Evolutionary conservation across 192 early-diverging fungal genomes (phyloP).

Genomic region (Dissophora globulifera): DNA sequence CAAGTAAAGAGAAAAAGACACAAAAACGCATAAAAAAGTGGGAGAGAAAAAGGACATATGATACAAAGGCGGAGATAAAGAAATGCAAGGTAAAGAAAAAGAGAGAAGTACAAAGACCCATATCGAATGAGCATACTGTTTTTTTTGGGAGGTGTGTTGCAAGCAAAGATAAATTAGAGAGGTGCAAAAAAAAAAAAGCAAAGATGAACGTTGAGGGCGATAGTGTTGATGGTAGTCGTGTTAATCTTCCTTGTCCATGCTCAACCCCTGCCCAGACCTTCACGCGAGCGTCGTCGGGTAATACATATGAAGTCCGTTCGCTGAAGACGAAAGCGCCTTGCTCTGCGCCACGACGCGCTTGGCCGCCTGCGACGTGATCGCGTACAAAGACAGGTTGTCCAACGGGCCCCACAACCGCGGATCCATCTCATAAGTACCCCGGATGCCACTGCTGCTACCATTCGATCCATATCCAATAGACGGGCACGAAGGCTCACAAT

Average conservation of each 20-base stretch:
- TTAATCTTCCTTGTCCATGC: too few species aligned
- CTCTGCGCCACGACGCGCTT: conserved; percentile 49
- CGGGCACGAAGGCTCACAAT: conserved; percentile 12
- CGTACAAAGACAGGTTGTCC: conserved; percentile 37
- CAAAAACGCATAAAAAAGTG: background rate
- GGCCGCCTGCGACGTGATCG: conserved; percentile 46
- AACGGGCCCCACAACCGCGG: conserved; percentile 42
- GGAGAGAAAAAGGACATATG: background rate
- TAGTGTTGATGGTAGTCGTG: too few species aligned
- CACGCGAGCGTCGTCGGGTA: conserved; percentile 41
- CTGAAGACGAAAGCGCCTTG: conserved; percentile 34
- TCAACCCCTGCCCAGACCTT: background rate
- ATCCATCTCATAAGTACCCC: conserved; percentile 25
- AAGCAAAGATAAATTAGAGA: background rate
- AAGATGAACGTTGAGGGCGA: too few species aligned
- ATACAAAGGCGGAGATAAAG: background rate
- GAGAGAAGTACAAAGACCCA: background rate
- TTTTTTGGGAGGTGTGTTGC: background rate
- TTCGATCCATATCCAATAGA: conserved; percentile 10
- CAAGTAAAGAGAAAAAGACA: background rate
- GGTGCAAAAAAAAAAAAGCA: conserved; percentile 3
- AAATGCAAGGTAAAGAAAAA: background rate
- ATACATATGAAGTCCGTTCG: conserved; percentile 37
- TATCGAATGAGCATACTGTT: background rate
- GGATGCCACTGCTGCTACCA: too few species aligned